These are phyloP conservation scores for Russula griseocarnosa DNA, from an alignment of 768 basidiomycete species.

Conservation along the genomic window DNA sequence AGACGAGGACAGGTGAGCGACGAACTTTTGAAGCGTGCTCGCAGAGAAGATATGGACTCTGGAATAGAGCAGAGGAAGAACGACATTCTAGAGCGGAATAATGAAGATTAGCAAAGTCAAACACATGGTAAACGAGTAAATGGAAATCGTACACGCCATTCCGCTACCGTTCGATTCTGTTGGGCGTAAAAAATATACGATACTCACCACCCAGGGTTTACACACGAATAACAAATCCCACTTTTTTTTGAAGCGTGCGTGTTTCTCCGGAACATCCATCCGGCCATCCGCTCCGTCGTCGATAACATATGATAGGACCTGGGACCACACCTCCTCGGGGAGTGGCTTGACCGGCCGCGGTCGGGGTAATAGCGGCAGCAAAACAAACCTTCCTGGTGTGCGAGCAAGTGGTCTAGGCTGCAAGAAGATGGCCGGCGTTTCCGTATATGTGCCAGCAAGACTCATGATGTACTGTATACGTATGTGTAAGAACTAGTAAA, in stretches of 20 bases:
- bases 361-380: constrained; percentile 65
- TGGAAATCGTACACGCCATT: neutral
- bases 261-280: constrained; percentile 12
- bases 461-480: neutral
- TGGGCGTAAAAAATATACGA: neutral
- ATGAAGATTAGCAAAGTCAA: constrained; percentile 1
- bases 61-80: constrained; percentile 64
- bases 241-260: constrained; percentile 24
- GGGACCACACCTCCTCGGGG: constrained; percentile 68
- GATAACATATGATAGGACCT: constrained; percentile 47
- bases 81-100: constrained; percentile 49
- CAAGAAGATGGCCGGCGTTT: constrained; percentile 42
- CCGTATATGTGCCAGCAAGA: constrained; percentile 11
- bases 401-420: constrained; percentile 64
- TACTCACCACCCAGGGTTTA: constrained; percentile 26
- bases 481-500: too few species aligned
- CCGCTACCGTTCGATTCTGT: neutral
- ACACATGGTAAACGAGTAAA: neutral
- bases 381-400: constrained; percentile 53
- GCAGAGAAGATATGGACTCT: constrained; percentile 45
- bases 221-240: constrained; percentile 29
- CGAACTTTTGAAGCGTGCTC: constrained; percentile 51
- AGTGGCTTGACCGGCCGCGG: constrained; percentile 50
- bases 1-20: constrained; percentile 51
- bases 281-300: constrained; percentile 23